Percentiles rank a stretch among this genome's conserved stretches.
These are phyloP conservation scores for Xylaria venustula DNA, from an alignment of 495 filamentous ascomycete species.

Conservation along the genomic window DNA sequence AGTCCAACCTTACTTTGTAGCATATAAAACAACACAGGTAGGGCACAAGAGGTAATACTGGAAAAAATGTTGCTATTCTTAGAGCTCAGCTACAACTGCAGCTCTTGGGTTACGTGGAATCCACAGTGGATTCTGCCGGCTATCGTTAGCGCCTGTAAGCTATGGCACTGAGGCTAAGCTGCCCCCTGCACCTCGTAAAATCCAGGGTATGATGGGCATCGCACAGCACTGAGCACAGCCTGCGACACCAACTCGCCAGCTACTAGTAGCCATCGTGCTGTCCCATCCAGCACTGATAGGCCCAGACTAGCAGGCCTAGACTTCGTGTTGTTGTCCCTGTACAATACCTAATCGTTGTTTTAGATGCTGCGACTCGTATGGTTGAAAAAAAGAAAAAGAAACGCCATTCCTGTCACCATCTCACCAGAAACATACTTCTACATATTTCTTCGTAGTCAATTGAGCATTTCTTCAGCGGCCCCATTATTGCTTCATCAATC, in stretches of 20 bases:
- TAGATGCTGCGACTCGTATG: too few species aligned
- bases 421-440: too few species aligned
- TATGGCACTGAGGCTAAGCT: constrained; percentile 1
- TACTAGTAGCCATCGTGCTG: background rate
- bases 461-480: too few species aligned
- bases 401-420: too few species aligned
- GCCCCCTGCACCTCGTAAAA: background rate
- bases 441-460: too few species aligned
- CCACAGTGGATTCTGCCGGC: background rate
- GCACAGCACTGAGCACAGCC: background rate
- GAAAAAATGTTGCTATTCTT: background rate
- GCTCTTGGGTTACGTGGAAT: background rate
- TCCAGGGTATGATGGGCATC: background rate
- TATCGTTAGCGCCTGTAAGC: background rate
- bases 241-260: background rate
- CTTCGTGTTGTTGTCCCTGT: background rate
- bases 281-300: background rate
- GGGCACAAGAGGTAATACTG: too few species aligned
- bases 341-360: too few species aligned
- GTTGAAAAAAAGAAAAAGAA: too few species aligned
- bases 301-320: background rate
- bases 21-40: too few species aligned
- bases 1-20: too few species aligned
- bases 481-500: too few species aligned
- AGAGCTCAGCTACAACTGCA: background rate